Evolutionary conservation across 352 stramenopile genomes (phyloP), one percentile per base, ranked within the genome.

Genomic region (Pseudoperonospora humuli): DNA sequence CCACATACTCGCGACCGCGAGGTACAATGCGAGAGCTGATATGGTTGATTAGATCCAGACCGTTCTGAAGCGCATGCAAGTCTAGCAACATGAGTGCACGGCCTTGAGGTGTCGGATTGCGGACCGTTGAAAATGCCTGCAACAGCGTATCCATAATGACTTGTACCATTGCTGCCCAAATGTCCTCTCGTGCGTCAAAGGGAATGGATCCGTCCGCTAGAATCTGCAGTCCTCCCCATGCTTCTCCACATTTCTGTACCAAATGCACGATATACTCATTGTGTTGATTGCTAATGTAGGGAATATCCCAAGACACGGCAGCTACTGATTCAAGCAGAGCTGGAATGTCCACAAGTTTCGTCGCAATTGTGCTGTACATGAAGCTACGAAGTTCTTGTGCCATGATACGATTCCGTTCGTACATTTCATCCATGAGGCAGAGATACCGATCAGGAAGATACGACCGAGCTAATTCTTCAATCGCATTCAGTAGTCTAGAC

Each of bases 21-120:
- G 56, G 59, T 10, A 83, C 64, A 2, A 57, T 54, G 31, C 56
- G 55, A 34, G 62, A 65, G 45, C 68, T 76, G 25, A 87, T 63
- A 50, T 90, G 75, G 52, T 92, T 85, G 46, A 95, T 87, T 21
- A 86, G 47, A 28, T 85, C 76, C 15, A 94, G 45, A 2, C 81
- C 83, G 36, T 84, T 76, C 70, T 91, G 65, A 5, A 98, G 67
- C 15, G 90, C 83, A 27, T 93, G 75, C 38, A 99, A 60, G 54
- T 99, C 96, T 74, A 99, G 96, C 34, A 86, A 93, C 95, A 99
- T 98, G 18, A 97, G 72, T 4, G 95, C 89, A 35, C 95, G 74
- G 2, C 95, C 96, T 65, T 98, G 95, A 2, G 87, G 94, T 4
- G 87, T 97, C 56, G 93, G 97, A 45, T 76, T 85, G 17, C 65